A percentile compares a stretch with the other conserved stretches of the same genome.
phyloP scores from a whole-genome alignment of 352 stramenopile genomes.

The Globisporangium radiosum region DNA sequence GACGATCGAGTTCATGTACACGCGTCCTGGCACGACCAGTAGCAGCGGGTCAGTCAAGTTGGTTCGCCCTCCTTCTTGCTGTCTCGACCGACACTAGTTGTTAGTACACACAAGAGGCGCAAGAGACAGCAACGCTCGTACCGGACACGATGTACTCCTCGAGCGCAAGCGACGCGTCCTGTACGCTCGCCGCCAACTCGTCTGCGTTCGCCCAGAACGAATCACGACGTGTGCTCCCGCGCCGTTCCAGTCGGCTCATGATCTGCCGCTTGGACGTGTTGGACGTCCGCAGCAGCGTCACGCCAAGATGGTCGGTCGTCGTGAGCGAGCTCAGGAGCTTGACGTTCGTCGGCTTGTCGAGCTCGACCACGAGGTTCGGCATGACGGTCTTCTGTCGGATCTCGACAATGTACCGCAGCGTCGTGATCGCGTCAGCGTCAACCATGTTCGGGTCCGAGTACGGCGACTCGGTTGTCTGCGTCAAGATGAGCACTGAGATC shows the following conservation, averaged over 20 bases:
- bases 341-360: slow-evolving; percentile 70
- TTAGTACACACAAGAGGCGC: background rate
- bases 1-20: slow-evolving; percentile 71
- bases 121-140: slow-evolving; percentile 3
- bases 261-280: slow-evolving; percentile 29
- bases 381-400: slow-evolving; percentile 58
- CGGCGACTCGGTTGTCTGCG: slow-evolving; percentile 29
- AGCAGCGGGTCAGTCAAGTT: background rate
- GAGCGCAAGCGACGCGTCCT: slow-evolving; percentile 40
- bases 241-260: slow-evolving; percentile 35
- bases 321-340: slow-evolving; percentile 65
- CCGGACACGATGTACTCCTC: slow-evolving; percentile 70
- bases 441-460: slow-evolving; percentile 81
- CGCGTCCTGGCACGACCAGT: slow-evolving; percentile 26
- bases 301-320: slow-evolving; percentile 38
- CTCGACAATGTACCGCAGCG: slow-evolving; percentile 76
- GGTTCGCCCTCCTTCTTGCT: too few relatives aligned
- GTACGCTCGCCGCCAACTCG: slow-evolving; percentile 15
- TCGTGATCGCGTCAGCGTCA: slow-evolving; percentile 76
- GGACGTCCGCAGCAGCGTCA: slow-evolving; percentile 31
- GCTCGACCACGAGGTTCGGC: slow-evolving; percentile 68
- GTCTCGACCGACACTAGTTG: too few relatives aligned
- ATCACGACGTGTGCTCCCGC: slow-evolving; percentile 33
- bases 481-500: slow-evolving; percentile 61
- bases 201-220: slow-evolving; percentile 35